Conservation (phyloP, 805 yeast species). For the Cyberlindnera xishuangbannaensis region DNA sequence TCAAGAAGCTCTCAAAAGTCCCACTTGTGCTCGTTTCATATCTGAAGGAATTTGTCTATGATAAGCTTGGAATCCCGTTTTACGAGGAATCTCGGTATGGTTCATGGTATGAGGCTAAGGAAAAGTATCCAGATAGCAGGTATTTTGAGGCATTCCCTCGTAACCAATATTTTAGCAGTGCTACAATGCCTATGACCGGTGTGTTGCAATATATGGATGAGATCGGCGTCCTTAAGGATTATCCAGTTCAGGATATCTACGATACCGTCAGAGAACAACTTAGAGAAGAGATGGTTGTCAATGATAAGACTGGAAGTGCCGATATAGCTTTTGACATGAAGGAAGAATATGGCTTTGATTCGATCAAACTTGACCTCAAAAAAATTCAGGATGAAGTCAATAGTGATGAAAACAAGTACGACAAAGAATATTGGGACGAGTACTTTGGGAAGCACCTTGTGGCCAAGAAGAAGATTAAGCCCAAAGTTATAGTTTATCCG, state of each 20-base stretch:
- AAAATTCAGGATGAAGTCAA: slow-evolving; percentile 3
- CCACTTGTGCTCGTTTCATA: slow-evolving; percentile 12
- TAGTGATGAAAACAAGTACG: slow-evolving; percentile 1
- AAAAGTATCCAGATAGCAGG: slow-evolving; percentile 17
- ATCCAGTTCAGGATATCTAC: not conserved
- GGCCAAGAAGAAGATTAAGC: no score
- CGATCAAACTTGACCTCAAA: slow-evolving; percentile 9
- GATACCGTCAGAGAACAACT: not conserved
- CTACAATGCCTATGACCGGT: not conserved
- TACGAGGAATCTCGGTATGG: slow-evolving; percentile 6
- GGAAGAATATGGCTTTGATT: slow-evolving; percentile 22
- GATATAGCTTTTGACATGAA: slow-evolving; percentile 13
- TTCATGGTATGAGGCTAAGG: slow-evolving; percentile 10
- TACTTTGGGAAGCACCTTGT: not conserved
- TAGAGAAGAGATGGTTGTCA: no score
- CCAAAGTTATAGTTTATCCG: no score
- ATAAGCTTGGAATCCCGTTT: slow-evolving; percentile 12
- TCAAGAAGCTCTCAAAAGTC: slow-evolving; percentile 11
- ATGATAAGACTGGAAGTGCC: not conserved
- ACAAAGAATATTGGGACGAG: slow-evolving; percentile 1
- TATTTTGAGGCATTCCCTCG: slow-evolving; percentile 18
- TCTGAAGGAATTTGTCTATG: slow-evolving; percentile 14
- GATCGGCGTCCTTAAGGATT: not conserved
- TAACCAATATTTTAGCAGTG: slow-evolving; percentile 7
- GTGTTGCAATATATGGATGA: no score